Conservation (phyloP, 179 eudicot genomes). For the Gypsophila paniculata region DNA sequence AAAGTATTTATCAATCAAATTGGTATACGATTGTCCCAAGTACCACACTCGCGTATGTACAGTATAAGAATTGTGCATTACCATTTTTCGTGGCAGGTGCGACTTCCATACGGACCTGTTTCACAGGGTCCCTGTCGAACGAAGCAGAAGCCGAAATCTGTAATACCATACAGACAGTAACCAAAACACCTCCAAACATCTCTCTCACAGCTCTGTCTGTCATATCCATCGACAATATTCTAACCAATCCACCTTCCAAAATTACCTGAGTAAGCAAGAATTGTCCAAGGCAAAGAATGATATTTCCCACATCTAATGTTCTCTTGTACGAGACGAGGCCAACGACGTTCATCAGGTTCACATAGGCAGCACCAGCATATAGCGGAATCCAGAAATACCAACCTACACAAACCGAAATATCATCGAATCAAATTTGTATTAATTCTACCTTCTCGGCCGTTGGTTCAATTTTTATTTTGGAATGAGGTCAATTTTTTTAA, state of each 20-base stretch:
- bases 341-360: constrained; percentile 41
- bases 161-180: constrained; percentile 41
- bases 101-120: not conserved
- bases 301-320: constrained; percentile 17
- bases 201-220: constrained; percentile 50
- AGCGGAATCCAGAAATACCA: constrained; percentile 74
- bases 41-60: no score
- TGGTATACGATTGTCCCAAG: no score
- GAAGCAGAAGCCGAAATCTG: constrained; percentile 28
- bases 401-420: constrained; percentile 25
- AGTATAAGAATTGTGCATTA: not conserved
- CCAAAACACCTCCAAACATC: constrained; percentile 54
- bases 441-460: no score
- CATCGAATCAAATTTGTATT: not conserved
- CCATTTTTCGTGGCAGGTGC: constrained; percentile 28
- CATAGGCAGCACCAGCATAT: constrained; percentile 42
- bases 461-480: no score
- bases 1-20: no score
- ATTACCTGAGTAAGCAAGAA: constrained; percentile 43
- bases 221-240: constrained; percentile 51
- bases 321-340: not conserved
- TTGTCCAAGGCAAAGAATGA: constrained; percentile 34
- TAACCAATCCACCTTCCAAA: constrained; percentile 28
- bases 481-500: no score
- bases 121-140: constrained; percentile 11